phyloP scores from a whole-genome alignment of 768 basidiomycete species.

The Leccinum subgranulosum region DNA sequence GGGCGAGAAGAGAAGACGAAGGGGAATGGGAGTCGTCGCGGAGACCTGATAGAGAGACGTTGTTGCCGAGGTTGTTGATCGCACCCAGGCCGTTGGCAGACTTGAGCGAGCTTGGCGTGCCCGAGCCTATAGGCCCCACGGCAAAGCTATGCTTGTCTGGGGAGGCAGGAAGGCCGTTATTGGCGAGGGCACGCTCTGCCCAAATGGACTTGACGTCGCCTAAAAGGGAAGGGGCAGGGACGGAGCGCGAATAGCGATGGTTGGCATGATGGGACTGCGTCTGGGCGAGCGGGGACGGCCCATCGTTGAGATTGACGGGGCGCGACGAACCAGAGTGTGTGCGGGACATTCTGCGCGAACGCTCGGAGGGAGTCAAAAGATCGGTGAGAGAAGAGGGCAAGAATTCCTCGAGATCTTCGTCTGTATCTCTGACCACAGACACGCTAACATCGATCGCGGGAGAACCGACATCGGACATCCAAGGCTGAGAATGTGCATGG shows the following conservation, averaged over 20 bases:
- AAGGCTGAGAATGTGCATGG: conserved; percentile 21
- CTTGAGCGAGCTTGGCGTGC: conserved; percentile 53
- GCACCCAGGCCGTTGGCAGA: conserved; percentile 40
- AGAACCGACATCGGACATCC: conserved; percentile 28
- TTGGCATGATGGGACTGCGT: conserved; percentile 24
- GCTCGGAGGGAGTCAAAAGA: conserved; percentile 84
- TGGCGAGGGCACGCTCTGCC: conserved; percentile 51
- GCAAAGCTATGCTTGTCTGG: conserved; percentile 30
- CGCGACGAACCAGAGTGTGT: conserved; percentile 49
- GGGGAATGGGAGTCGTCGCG: conserved; percentile 37
- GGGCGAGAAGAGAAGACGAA: conserved; percentile 41
- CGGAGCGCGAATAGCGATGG: conserved; percentile 81
- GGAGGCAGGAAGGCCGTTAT: conserved; percentile 35
- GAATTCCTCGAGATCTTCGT: conserved; percentile 82
- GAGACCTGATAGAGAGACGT: conserved; percentile 11
- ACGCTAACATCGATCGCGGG: conserved; percentile 18
- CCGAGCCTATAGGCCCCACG: conserved; percentile 27
- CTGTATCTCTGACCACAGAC: conserved; percentile 43
- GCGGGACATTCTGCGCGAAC: conserved; percentile 76
- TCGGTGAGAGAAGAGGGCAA: conserved; percentile 87
- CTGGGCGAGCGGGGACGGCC: conserved; percentile 15
- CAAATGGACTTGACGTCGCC: conserved; percentile 81
- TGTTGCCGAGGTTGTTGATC: conserved; percentile 13
- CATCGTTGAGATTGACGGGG: conserved; percentile 20
- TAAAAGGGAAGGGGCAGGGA: conserved; percentile 72